phyloP scores from a whole-genome alignment of 306 rosid genomes.

The Corylus americana region DNA sequence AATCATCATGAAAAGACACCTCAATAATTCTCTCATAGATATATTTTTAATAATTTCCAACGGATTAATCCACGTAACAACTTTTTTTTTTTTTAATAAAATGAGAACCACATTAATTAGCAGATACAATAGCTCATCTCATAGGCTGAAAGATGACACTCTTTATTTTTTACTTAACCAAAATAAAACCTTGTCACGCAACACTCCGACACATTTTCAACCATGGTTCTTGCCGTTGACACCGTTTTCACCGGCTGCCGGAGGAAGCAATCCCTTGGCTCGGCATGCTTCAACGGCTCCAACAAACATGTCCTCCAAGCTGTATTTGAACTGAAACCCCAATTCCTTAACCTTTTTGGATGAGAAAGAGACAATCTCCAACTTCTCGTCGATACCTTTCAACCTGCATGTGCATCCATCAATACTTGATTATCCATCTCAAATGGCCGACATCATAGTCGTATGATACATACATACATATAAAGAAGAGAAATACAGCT shows the following conservation, averaged over 20 bases:
- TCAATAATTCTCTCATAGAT: too few relatives aligned
- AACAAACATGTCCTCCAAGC: conserved; percentile 66
- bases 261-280: conserved; percentile 50
- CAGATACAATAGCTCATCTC: not conserved
- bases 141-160: not conserved
- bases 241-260: conserved; percentile 8
- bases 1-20: too few relatives aligned
- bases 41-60: too few relatives aligned
- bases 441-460: not conserved
- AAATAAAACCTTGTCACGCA: not conserved
- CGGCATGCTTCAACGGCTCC: conserved; percentile 64
- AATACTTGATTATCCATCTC: not conserved
- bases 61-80: too few relatives aligned
- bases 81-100: too few relatives aligned
- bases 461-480: too few relatives aligned
- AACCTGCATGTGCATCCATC: conserved; percentile 40
- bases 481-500: not conserved
- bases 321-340: conserved; percentile 70
- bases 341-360: conserved; percentile 58
- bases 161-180: not conserved
- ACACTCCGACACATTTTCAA: not conserved
- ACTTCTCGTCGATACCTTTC: conserved; percentile 54
- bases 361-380: conserved; percentile 51
- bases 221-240: conserved; percentile 6
- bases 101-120: not conserved